Percentiles rank a stretch among this genome's conserved stretches.
Conservation (phyloP, 352 stramenopile genomes). For the Pythium rishiriense region DNA sequence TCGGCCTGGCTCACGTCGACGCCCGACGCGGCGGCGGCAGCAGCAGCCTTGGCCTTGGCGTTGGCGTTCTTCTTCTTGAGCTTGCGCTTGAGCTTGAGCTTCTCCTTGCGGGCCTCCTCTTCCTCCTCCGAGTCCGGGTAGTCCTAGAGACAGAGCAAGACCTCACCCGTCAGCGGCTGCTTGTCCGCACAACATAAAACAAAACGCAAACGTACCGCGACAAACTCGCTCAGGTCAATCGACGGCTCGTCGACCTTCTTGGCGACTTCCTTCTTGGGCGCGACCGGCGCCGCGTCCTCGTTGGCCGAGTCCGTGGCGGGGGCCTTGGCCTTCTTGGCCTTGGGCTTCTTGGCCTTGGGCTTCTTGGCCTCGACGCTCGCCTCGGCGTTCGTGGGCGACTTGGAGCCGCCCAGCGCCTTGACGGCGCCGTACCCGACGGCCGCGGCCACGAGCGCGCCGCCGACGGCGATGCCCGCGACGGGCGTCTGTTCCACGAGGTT, state of each 20-base stretch:
- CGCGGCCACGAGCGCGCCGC: conserved; percentile 62
- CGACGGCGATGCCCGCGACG: conserved; percentile 60
- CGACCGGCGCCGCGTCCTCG: conserved; percentile 26
- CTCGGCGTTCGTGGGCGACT: conserved; percentile 20
- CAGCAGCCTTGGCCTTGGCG: conserved; percentile 30
- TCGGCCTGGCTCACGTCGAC: conserved; percentile 34
- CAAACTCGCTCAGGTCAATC: conserved; percentile 77
- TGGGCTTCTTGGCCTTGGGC: conserved; percentile 57
- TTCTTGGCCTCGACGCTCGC: conserved; percentile 35
- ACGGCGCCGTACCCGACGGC: conserved; percentile 68
- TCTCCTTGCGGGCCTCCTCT: conserved; percentile 70
- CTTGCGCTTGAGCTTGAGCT: conserved; percentile 81
- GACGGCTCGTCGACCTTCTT: conserved; percentile 30
- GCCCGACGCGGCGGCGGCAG: conserved; percentile 7
- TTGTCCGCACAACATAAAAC: conserved; percentile 3
- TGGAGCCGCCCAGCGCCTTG: conserved; percentile 57
- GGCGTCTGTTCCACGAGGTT: conserved; percentile 66
- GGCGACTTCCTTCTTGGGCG: conserved; percentile 51
- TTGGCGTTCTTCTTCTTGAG: conserved; percentile 84
- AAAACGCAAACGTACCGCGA: conserved; percentile 28
- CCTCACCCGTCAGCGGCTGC: no score
- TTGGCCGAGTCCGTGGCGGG: conserved; percentile 13
- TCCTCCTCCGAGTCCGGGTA: conserved; percentile 83
- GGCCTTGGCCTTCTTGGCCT: conserved; percentile 48
- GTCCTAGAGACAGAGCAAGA: conserved; percentile 29